These are phyloP conservation scores for Biscogniauxia mediterranea DNA, from an alignment of 2,329 filamentous ascomycete genomes.

Conservation along the genomic window DNA sequence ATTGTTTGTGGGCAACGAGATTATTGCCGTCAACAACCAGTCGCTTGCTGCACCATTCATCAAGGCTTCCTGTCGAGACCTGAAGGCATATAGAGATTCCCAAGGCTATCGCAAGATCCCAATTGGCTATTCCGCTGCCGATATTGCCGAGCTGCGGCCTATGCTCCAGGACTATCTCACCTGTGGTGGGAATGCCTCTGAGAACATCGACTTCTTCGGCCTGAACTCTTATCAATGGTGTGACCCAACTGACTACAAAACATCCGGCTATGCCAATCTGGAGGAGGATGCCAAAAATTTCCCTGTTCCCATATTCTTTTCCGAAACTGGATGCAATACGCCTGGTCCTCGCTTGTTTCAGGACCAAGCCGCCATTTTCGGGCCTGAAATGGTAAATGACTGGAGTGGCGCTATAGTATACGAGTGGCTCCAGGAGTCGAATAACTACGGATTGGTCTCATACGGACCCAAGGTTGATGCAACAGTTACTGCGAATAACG, in stretches of 20 bases:
- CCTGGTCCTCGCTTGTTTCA: constrained; percentile 60
- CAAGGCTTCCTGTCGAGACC: constrained; percentile 76
- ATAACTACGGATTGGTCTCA: constrained; percentile 77
- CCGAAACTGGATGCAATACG: constrained; percentile 81
- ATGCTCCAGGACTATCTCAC: constrained; percentile 71
- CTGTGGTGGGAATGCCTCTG: constrained; percentile 67
- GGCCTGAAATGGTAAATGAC: constrained; percentile 65
- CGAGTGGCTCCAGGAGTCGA: constrained; percentile 85
- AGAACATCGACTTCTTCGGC: constrained; percentile 78
- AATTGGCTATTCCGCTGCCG: constrained; percentile 83
- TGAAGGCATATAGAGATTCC: constrained; percentile 75
- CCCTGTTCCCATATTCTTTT: constrained; percentile 85
- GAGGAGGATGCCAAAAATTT: constrained; percentile 66
- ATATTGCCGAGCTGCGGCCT: constrained; percentile 67
- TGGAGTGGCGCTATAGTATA: constrained; percentile 82
- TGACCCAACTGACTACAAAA: constrained; percentile 55
- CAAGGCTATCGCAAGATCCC: constrained; percentile 80
- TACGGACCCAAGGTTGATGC: constrained; percentile 64
- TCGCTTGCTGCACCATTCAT: constrained; percentile 73
- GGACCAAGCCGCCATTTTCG: constrained; percentile 77
- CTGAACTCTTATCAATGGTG: constrained; percentile 87
- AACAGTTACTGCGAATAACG: constrained; percentile 50
- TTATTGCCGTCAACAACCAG: constrained; percentile 63
- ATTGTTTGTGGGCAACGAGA: constrained; percentile 87
- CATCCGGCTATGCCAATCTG: constrained; percentile 68